phyloP scores from a whole-genome alignment of 345 rosid genomes.

The Camelina laxa region DNA sequence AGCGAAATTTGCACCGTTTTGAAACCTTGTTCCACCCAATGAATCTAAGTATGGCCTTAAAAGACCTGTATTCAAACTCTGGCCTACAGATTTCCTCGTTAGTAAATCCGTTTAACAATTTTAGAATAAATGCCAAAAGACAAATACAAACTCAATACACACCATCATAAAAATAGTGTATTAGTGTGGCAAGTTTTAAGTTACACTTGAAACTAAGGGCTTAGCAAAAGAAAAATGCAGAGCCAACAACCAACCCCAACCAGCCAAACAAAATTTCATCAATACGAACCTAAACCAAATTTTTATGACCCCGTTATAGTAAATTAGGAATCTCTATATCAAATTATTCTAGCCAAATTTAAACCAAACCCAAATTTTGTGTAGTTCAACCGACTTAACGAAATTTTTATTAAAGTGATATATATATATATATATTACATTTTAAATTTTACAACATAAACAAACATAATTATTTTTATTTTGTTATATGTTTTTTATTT shows the following conservation, averaged over 20 bases:
- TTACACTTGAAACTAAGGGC: not conserved
- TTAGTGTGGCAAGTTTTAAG: not conserved
- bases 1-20: constrained; percentile 81
- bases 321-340: not conserved
- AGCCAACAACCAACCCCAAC: no score
- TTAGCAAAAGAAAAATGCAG: no score
- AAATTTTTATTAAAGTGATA: no score
- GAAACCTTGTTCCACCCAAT: constrained; percentile 56
- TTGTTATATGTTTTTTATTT: no score
- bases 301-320: no score
- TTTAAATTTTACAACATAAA: no score
- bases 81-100: constrained; percentile 58
- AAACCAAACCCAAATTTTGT: no score
- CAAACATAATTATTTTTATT: not conserved
- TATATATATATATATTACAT: no score
- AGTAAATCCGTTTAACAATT: not conserved
- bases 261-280: no score
- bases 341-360: no score
- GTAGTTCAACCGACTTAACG: not conserved
- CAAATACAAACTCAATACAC: not conserved
- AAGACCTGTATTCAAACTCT: constrained; percentile 66
- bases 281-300: no score
- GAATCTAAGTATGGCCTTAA: constrained; percentile 76
- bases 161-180: not conserved
- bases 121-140: no score